A percentile compares a stretch with the other conserved stretches of the same genome.
These are phyloP conservation scores for Angomonas deanei DNA, from an alignment of 208 protist genomes.

Conservation along the genomic window DNA sequence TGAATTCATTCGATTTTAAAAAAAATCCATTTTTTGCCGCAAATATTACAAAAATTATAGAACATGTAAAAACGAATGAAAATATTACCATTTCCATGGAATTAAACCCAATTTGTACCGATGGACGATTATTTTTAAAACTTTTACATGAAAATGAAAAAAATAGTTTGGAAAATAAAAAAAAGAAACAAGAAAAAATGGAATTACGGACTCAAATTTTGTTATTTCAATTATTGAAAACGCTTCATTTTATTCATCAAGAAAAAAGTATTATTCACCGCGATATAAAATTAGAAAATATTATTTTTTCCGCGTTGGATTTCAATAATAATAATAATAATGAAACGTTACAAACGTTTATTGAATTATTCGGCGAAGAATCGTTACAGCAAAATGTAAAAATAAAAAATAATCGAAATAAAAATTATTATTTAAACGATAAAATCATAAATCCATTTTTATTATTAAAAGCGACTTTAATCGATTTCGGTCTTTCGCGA, in stretches of 20 bases:
- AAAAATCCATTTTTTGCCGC: no score
- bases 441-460: background rate
- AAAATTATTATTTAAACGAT: background rate
- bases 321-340: no score
- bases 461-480: background rate
- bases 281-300: constrained; percentile 2
- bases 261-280: background rate
- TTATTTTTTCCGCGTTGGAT: background rate
- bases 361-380: background rate
- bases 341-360: no score
- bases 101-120: no score
- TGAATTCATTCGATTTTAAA: background rate
- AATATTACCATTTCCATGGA: no score
- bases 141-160: no score
- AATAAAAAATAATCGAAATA: no score
- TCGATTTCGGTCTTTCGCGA: background rate
- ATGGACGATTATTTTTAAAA: no score
- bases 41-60: no score
- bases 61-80: no score
- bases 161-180: no score
- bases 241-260: background rate
- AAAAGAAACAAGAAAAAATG: no score
- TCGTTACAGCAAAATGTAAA: background rate
- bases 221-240: background rate
- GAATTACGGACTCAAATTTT: background rate